Evolutionary conservation across 1,139 yeast species (phyloP).

Genomic region (Hemisphaericaspora xylofermentans): DNA sequence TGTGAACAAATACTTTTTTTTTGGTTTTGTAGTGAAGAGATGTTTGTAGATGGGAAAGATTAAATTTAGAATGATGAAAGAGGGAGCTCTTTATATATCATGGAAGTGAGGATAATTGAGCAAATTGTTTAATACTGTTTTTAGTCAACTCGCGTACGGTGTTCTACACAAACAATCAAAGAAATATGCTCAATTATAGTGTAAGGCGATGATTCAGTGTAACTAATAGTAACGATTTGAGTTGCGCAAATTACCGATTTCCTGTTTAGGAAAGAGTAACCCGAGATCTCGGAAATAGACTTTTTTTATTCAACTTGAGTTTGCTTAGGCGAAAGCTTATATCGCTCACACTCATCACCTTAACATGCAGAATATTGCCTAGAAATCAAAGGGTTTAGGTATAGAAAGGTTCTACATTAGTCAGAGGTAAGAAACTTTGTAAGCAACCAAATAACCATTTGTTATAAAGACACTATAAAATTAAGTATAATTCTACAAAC

Average conservation of each 20-base stretch:
- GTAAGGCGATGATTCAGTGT: not conserved
- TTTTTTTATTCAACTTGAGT: too few species aligned
- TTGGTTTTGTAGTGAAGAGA: not conserved
- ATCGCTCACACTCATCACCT: too few species aligned
- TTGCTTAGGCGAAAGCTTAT: too few species aligned
- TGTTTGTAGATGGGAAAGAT: not conserved
- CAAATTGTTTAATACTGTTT: not conserved
- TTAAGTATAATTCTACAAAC: too few species aligned
- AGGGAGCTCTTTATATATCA: not conserved
- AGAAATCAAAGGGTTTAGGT: too few species aligned
- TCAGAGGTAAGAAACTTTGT: too few species aligned
- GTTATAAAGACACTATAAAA: too few species aligned
- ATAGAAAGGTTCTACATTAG: too few species aligned
- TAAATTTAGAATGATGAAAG: not conserved
- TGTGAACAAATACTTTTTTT: not conserved
- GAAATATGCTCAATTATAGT: too few species aligned
- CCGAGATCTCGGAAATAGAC: slow-evolving; percentile 2
- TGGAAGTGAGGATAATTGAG: not conserved
- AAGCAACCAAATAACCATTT: too few species aligned
- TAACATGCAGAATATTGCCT: too few species aligned
- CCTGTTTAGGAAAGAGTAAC: slow-evolving; percentile 3
- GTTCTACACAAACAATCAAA: not conserved
- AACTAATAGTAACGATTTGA: not conserved
- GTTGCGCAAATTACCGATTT: slow-evolving; percentile 4
- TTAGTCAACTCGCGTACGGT: not conserved